Evolutionary conservation across 345 rosid species (phyloP).

Genomic region (Reutealis trisperma): DNA sequence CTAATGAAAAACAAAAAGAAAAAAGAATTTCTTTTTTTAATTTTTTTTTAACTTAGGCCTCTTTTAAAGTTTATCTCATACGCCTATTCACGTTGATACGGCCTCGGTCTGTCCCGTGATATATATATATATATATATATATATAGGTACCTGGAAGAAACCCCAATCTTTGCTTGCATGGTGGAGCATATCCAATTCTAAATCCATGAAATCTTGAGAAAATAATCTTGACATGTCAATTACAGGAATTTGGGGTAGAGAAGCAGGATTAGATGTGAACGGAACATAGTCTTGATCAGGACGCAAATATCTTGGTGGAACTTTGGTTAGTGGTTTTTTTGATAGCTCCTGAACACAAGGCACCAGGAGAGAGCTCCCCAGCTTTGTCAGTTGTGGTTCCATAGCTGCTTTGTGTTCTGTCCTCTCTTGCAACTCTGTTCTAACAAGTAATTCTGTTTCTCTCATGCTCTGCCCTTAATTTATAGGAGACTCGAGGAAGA

Average conservation of each 20-base stretch:
- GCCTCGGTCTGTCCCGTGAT: no score
- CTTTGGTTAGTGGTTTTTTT: background rate
- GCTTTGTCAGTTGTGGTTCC: background rate
- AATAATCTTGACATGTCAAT: slow-evolving; percentile 2
- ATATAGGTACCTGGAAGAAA: slow-evolving; percentile 14
- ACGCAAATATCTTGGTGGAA: slow-evolving; percentile 3
- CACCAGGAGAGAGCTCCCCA: slow-evolving; percentile 6
- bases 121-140: no score
- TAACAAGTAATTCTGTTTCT: no score
- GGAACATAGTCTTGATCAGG: slow-evolving; percentile 4
- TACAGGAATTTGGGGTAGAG: slow-evolving; percentile 5
- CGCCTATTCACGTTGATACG: no score
- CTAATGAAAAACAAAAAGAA: no score
- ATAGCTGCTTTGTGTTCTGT: background rate
- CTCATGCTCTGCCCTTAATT: no score
- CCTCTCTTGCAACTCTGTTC: no score
- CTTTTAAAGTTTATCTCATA: no score
- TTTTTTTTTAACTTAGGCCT: no score
- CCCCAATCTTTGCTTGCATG: slow-evolving; percentile 22
- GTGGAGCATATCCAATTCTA: slow-evolving; percentile 7
- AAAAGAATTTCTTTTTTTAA: no score
- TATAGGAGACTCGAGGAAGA: no score
- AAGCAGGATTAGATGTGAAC: background rate
- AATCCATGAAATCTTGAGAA: background rate
- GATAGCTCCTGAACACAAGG: slow-evolving; percentile 18